A percentile compares a stretch with the other conserved stretches of the same genome.
These are phyloP conservation scores for Ustilago trichophora DNA, from an alignment of 1,284 basidiomycete genomes.

Conservation along the genomic window DNA sequence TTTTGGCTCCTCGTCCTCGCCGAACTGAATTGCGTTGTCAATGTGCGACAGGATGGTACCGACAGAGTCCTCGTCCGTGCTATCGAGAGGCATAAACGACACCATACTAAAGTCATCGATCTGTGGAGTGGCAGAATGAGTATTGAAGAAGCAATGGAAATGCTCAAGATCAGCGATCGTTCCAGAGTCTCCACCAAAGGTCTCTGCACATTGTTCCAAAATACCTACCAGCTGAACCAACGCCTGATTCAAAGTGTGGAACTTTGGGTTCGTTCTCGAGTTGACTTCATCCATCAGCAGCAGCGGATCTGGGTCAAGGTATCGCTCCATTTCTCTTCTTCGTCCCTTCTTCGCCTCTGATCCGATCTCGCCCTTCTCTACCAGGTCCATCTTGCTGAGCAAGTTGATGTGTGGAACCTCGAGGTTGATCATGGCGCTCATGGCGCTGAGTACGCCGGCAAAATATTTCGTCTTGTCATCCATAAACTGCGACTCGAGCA, in stretches of 20 bases:
- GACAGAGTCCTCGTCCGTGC: conserved; percentile 87
- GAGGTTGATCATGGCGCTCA: conserved; percentile 98
- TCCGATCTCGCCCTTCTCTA: conserved; percentile 75
- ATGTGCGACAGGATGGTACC: conserved; percentile 92
- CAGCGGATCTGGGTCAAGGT: conserved; percentile 95
- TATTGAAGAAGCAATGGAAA: no score
- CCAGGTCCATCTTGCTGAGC: conserved; percentile 99
- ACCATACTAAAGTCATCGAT: conserved; percentile 99
- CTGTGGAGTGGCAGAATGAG: conserved; percentile 69
- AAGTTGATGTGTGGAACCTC: conserved; percentile 97
- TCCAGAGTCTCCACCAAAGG: no score
- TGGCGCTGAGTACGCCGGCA: conserved; percentile 95
- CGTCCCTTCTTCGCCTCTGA: conserved; percentile 64
- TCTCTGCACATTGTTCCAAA: no score
- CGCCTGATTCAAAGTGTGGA: conserved; percentile 91
- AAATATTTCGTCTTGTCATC: conserved; percentile 96
- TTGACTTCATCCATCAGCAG: conserved; percentile 79
- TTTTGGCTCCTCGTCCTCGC: conserved; percentile 66
- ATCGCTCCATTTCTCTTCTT: conserved; percentile 73
- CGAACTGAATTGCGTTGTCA: conserved; percentile 92
- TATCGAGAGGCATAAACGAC: conserved; percentile 92
- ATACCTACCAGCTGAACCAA: conserved; percentile 83
- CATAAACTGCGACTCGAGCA: conserved; percentile 85
- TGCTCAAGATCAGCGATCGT: neutral
- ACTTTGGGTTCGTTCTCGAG: conserved; percentile 79